Evolutionary conservation across 2,329 filamentous ascomycete genomes (phyloP).

Genomic region (Cercospora brassicicola): DNA sequence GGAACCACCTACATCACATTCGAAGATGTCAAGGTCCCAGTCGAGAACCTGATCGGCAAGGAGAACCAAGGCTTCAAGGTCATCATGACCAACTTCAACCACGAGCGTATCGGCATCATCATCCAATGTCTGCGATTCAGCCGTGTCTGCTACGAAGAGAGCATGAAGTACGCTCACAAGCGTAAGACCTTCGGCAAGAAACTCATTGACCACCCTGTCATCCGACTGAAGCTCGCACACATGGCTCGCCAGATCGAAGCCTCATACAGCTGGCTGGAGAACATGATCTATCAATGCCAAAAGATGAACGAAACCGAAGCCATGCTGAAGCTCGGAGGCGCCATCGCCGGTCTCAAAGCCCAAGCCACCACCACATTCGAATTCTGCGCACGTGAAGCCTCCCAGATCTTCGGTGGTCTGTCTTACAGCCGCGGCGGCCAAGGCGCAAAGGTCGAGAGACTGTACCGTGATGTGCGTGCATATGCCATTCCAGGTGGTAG

Average conservation of each 20-base stretch:
- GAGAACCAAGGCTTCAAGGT: conserved; percentile 98
- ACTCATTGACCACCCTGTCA: conserved; percentile 88
- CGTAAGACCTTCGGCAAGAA: conserved; percentile 94
- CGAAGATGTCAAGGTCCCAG: conserved; percentile 97
- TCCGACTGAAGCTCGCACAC: conserved; percentile 84
- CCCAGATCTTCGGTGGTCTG: conserved; percentile 94
- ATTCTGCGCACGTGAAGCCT: conserved; percentile 94
- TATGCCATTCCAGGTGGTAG: conserved; percentile 93
- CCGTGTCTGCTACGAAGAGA: conserved; percentile 95
- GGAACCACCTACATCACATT: conserved; percentile 98
- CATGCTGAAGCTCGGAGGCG: conserved; percentile 91
- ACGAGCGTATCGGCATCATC: conserved; percentile 97
- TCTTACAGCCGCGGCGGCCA: conserved; percentile 91
- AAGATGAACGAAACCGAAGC: conserved; percentile 93
- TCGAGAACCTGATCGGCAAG: conserved; percentile 98
- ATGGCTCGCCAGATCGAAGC: conserved; percentile 99
- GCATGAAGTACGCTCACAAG: conserved; percentile 96
- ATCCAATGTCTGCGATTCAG: conserved; percentile 96
- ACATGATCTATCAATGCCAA: conserved; percentile 87
- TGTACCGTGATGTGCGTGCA: conserved; percentile 92
- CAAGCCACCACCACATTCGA: conserved; percentile 94
- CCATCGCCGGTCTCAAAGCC: conserved; percentile 91
- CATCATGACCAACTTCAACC: conserved; percentile 99
- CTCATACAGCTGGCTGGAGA: conserved; percentile 95
- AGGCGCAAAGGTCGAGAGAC: conserved; percentile 88